Evolutionary conservation across 2,329 filamentous ascomycete species (phyloP).

Genomic region (Trichoderma pleuroti): DNA sequence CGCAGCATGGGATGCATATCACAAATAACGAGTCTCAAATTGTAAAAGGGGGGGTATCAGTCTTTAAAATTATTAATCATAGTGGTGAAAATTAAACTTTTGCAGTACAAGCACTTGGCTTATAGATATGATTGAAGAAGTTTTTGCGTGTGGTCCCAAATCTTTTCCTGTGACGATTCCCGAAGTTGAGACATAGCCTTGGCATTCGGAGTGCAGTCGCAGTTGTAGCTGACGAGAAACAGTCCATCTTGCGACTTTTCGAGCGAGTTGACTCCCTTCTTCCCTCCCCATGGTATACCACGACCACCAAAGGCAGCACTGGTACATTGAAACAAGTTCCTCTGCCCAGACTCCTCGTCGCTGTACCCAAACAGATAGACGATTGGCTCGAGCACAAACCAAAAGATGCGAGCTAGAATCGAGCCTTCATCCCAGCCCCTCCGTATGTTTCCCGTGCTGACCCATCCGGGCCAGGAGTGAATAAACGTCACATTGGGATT

Average conservation of each 20-base stretch:
- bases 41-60: neutral
- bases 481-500: neutral
- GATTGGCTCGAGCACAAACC: neutral
- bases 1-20: neutral
- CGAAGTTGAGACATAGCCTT: neutral
- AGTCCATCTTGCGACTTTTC: neutral
- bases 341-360: neutral
- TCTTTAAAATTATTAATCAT: neutral
- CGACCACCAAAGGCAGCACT: neutral
- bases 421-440: neutral
- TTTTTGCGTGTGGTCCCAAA: neutral
- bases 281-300: neutral
- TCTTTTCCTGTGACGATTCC: neutral
- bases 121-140: neutral
- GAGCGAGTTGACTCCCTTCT: neutral
- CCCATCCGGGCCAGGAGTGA: neutral
- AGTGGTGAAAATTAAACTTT: neutral
- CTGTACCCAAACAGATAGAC: neutral
- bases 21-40: neutral
- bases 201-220: neutral
- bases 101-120: neutral
- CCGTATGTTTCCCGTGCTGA: neutral
- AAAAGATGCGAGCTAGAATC: neutral
- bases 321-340: neutral
- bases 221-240: neutral